These are phyloP conservation scores for Hura crepitans DNA, from an alignment of 441 rosid species.

Conservation along the genomic window DNA sequence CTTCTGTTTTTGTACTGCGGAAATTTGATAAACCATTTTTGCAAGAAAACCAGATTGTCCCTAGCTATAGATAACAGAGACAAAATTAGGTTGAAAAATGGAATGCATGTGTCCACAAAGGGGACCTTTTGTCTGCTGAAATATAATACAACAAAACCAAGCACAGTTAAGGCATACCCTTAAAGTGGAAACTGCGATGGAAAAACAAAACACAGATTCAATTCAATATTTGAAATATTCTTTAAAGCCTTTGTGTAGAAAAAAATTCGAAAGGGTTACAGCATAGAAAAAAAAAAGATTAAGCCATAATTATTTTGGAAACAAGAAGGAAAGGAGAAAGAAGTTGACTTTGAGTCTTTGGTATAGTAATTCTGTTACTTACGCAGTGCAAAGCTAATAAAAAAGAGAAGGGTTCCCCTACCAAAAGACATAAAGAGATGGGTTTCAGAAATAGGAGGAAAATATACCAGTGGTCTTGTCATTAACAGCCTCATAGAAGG, in stretches of 20 bases:
- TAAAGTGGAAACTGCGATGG: slow-evolving; percentile 26
- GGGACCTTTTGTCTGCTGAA: slow-evolving; percentile 37
- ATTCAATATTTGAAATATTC: slow-evolving; percentile 25
- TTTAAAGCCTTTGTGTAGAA: slow-evolving; percentile 12
- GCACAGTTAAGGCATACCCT: slow-evolving; percentile 34
- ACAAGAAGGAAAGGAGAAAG: slow-evolving; percentile 21
- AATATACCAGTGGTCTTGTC: slow-evolving; percentile 74
- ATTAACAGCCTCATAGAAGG: slow-evolving; percentile 59
- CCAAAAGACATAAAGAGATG: too few relatives aligned
- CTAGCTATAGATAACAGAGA: slow-evolving; percentile 51
- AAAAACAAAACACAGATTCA: not conserved
- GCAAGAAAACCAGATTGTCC: slow-evolving; percentile 90
- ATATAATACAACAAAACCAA: slow-evolving; percentile 30
- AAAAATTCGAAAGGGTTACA: slow-evolving; percentile 10
- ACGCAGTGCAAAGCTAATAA: not conserved
- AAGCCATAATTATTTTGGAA: slow-evolving; percentile 5
- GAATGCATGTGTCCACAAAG: slow-evolving; percentile 24
- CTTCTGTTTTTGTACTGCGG: slow-evolving; percentile 86
- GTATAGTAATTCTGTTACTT: slow-evolving; percentile 33
- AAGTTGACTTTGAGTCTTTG: slow-evolving; percentile 39
- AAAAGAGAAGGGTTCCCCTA: not conserved
- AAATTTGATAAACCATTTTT: slow-evolving; percentile 84
- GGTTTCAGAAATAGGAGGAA: not conserved
- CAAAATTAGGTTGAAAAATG: slow-evolving; percentile 28
- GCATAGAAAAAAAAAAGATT: slow-evolving; percentile 1